A percentile compares a stretch with the other conserved stretches of the same genome.
Conservation (phyloP, 2,329 filamentous ascomycete genomes). For the Fusarium udum region DNA sequence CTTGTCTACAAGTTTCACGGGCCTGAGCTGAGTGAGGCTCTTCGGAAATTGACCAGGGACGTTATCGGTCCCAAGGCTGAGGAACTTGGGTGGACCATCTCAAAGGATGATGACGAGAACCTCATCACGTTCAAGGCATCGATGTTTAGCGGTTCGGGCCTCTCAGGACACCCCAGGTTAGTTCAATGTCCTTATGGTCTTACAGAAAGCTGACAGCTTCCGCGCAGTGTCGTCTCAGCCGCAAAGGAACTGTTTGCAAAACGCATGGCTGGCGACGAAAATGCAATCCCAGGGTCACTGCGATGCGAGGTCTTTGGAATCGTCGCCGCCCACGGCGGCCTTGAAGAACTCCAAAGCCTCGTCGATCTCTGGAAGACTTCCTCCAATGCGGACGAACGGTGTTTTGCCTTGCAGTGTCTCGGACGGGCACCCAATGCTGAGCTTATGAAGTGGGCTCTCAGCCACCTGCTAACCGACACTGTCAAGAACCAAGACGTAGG, state of each 20-base stretch:
- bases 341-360: background rate
- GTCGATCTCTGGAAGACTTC: background rate
- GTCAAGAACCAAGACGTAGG: background rate
- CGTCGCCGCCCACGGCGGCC: background rate
- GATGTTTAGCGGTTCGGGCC: background rate
- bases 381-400: background rate
- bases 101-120: background rate
- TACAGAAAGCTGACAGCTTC: fast-evolving
- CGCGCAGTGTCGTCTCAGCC: background rate
- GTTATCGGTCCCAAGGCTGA: fast-evolving
- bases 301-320: background rate
- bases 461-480: background rate
- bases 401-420: background rate
- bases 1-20: background rate
- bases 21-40: background rate
- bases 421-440: background rate
- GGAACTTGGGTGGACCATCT: background rate
- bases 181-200: fast-evolving
- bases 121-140: background rate
- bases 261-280: background rate
- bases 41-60: fast-evolving
- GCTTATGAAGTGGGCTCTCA: background rate
- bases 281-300: background rate
- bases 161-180: background rate
- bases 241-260: background rate